Evolutionary conservation across 2,329 filamentous ascomycete species (phyloP), one percentile per base, ranked within the genome.

Genomic region (Zasmidium cellare): DNA sequence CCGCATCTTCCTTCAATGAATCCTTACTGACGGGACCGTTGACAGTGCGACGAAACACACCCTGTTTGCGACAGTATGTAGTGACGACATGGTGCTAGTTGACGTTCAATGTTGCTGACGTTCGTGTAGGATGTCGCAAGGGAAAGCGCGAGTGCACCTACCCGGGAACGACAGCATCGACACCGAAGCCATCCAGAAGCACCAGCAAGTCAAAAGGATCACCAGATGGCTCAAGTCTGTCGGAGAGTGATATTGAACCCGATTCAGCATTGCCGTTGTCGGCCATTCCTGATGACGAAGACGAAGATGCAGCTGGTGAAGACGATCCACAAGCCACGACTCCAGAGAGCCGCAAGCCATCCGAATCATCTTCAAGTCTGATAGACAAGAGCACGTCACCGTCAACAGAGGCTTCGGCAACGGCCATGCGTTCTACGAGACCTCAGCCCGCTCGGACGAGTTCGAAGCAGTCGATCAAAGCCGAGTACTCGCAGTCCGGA

Each of bases 141-240:
- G 94, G 93, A 51, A 90, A 87, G 66, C 85, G 94, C 75, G 91
- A 96, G 64, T 99, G 94, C 73, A 82, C 89, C 58, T 99, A 97
- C 72, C 93, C 94, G 2, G 91, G 93, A 49, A 80, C 77, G 45
- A 76, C 79, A 50, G 71, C 78, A 48, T 72, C 78, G 45, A 76
- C 79, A 51, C 71, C 78, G 44, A 80, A 79, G 61, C 58, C 69
- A 24, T 69, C 68, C 58, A 76, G 76, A 54, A 77, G 75, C 61
- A 75, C 72, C 38, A 69, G 73, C 62, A 84, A 80, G 64, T 67
- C 73, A 23, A 78, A 77, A 48, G 71, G 75, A 46, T 75, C 75
- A 18, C 75, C 74, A 18, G 75, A 71, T 19, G 78, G 75, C 16
- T 79, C 77, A 58, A 79, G 77, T 52, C 75, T 75, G n/a, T 83